Base-by-base conservation (phyloP, 192 early-diverging fungal species). In the Coemansia sp. region DNA sequence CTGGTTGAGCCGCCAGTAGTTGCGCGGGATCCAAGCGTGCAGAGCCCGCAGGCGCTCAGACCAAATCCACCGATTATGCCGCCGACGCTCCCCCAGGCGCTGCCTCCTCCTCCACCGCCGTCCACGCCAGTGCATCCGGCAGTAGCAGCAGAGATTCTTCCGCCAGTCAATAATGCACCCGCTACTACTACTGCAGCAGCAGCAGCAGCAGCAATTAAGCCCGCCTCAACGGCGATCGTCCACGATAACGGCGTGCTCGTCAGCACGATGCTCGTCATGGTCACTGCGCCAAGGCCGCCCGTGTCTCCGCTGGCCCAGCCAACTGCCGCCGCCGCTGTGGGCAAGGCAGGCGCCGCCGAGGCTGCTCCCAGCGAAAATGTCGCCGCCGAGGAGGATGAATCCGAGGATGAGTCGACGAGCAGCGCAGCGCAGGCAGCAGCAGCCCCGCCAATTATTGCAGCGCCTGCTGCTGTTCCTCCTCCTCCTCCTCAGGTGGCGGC, bases 301-400 rank as follows among this genome's bases (percentile, higher is more conserved):
- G 10, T 40, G 9, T 40, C 1, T 40, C 39, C 8, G 45, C 45
- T 20, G 45, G 47, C 22, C 2, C 47, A 51, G 47, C 24, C 47
- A 11, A 27, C 15, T 20, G 24, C 22, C 1, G 47, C 3, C 1
- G 47, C n/a, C n/a, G n/a, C n/a, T n/a, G n/a, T n/a, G n/a, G n/a
- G 47, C 24, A 51, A 54, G 12, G 29, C 36, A 3, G 53, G 51
- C 38, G 63, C 38, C 8, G 19, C 49, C 17, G 51, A 41, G 15
- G 63, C 20, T 27, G 38, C 31, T 11, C n/a, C n/a, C n/a, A n/a
- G n/a, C n/a, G n/a, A n/a, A n/a, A n/a, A n/a, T n/a, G n/a, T n/a
- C n/a, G n/a, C n/a, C n/a, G 22, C 57, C 56, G 71, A 73, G 51
- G 76, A 73, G 3, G 76, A 79, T 15, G 71, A 73, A 20, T 24